These are phyloP conservation scores for Fraxinus dipetala DNA, from an alignment of 305 asterid species.

Conservation along the genomic window DNA sequence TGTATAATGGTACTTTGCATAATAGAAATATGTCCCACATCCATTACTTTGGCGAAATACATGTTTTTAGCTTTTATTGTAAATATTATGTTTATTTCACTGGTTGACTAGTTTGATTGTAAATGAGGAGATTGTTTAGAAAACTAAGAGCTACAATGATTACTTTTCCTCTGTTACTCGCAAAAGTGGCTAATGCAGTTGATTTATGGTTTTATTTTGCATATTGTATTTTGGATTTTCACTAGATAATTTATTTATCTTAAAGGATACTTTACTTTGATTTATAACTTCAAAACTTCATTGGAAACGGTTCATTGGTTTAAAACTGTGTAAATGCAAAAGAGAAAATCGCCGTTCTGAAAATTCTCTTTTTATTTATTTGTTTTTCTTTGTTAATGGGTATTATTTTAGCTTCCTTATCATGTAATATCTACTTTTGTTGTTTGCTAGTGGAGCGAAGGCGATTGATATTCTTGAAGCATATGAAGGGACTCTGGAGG, in stretches of 20 bases:
- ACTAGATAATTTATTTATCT: background rate
- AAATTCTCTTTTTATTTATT: background rate
- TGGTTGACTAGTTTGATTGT: background rate
- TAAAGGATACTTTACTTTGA: background rate
- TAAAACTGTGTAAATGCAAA: background rate
- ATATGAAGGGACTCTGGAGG: constrained; percentile 97
- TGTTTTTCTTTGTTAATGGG: background rate
- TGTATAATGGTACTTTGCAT: background rate
- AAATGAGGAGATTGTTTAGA: background rate
- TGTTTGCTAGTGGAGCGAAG: constrained; percentile 66
- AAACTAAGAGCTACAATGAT: background rate
- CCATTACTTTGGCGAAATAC: background rate
- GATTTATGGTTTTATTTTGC: background rate
- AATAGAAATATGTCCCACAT: background rate
- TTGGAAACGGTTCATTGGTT: background rate
- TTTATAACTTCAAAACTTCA: background rate
- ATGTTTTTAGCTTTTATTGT: background rate
- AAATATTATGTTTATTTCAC: background rate
- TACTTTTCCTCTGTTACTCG: background rate
- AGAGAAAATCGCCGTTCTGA: background rate
- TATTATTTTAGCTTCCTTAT: constrained; percentile 16
- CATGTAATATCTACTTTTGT: constrained; percentile 26
- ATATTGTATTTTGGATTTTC: background rate
- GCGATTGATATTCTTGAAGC: constrained; percentile 97
- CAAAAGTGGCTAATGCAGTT: background rate